Percentiles rank a stretch among this genome's conserved stretches.
phyloP scores from a whole-genome alignment of 1,139 yeast species.

The Yamadazyma sp. region DNA sequence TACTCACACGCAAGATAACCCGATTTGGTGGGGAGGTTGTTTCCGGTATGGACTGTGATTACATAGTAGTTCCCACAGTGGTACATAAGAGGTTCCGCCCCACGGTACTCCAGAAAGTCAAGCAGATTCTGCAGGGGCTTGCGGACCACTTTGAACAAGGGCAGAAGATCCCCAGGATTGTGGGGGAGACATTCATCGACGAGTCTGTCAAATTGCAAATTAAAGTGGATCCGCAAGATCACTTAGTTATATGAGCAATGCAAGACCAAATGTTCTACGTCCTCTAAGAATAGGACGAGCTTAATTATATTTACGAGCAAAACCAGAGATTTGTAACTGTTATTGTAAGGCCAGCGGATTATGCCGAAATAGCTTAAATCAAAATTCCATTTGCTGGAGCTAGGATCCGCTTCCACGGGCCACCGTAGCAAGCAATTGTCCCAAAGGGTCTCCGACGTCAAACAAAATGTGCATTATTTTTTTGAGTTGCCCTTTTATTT shows the following conservation, averaged over 20 bases:
- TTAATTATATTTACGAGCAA: neutral
- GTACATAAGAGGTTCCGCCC: constrained; percentile 6
- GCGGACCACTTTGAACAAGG: constrained; percentile 10
- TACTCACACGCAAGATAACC: constrained; percentile 9
- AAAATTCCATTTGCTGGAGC: neutral
- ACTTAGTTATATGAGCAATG: constrained; percentile 6
- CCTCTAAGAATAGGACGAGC: neutral
- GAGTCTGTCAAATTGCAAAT: constrained; percentile 37
- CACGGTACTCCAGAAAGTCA: constrained; percentile 3
- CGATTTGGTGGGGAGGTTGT: constrained; percentile 9
- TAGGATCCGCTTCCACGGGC: neutral
- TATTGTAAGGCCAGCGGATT: neutral
- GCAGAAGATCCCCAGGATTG: constrained; percentile 47
- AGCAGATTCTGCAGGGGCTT: constrained; percentile 8
- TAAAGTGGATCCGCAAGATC: constrained; percentile 50
- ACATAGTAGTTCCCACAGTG: constrained; percentile 11
- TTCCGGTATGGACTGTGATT: constrained; percentile 8
- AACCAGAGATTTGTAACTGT: neutral
- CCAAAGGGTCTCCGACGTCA: too few species aligned
- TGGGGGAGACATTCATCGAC: constrained; percentile 41
- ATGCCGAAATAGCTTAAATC: neutral
- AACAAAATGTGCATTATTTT: too few species aligned
- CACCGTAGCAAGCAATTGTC: neutral
- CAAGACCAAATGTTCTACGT: too few species aligned
- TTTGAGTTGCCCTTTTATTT: too few species aligned